Percentiles rank a stretch among this genome's conserved stretches.
These are phyloP conservation scores for Silene vulgaris DNA, from an alignment of 179 eudicot genomes.

Conservation along the genomic window DNA sequence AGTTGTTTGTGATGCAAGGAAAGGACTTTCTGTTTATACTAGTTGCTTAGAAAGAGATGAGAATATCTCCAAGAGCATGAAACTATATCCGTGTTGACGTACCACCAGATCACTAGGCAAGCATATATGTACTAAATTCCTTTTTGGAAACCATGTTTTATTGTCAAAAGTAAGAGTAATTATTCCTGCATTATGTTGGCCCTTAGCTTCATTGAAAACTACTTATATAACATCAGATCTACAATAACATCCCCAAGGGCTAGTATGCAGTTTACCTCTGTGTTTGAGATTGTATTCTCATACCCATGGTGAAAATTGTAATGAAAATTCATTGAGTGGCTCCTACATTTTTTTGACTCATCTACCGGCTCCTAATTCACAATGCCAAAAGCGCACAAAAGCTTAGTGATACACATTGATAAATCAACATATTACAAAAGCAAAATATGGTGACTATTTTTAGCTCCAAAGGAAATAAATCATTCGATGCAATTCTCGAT, in stretches of 20 bases:
- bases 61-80: constrained; percentile 19
- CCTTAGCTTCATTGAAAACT: constrained; percentile 26
- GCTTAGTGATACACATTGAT: too few relatives aligned
- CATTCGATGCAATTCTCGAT: too few relatives aligned
- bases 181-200: constrained; percentile 26
- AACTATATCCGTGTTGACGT: constrained; percentile 11
- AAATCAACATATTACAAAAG: too few relatives aligned
- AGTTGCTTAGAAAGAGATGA: constrained; percentile 18
- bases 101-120: constrained; percentile 20
- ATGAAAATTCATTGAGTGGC: not conserved
- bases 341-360: too few relatives aligned
- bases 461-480: not conserved
- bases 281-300: not conserved
- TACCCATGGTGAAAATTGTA: not conserved
- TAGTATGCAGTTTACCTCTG: not conserved
- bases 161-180: constrained; percentile 18
- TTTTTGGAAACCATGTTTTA: not conserved
- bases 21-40: constrained; percentile 16
- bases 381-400: too few relatives aligned
- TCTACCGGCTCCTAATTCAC: too few relatives aligned
- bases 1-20: constrained; percentile 18
- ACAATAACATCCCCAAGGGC: too few relatives aligned
- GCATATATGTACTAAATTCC: constrained; percentile 18
- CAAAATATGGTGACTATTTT: not conserved
- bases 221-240: not conserved